Conservation (phyloP, 306 rosid species). For the Acacia confusa region DNA sequence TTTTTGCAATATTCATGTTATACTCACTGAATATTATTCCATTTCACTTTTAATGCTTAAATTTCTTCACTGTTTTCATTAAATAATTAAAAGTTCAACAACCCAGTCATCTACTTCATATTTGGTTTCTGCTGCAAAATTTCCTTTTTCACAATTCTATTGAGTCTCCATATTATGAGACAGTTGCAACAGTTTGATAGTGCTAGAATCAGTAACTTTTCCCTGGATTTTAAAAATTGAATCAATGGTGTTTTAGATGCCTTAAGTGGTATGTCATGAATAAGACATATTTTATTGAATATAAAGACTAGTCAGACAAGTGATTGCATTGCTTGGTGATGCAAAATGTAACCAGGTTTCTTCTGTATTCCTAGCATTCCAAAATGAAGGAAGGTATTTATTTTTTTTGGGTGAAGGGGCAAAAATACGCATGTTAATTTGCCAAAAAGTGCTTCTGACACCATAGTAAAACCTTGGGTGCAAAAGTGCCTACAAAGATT, state of each 20-base stretch:
- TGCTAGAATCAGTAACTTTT: not conserved
- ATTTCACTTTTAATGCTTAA: conserved; percentile 10
- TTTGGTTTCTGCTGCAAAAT: conserved; percentile 21
- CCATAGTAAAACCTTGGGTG: too few relatives aligned
- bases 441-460: too few relatives aligned
- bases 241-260: conserved; percentile 14
- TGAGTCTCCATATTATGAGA: conserved; percentile 23
- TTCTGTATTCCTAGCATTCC: not conserved
- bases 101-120: not conserved
- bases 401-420: not conserved
- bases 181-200: conserved; percentile 3
- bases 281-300: not conserved
- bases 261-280: not conserved
- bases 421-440: too few relatives aligned
- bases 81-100: not conserved
- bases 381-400: not conserved
- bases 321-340: not conserved
- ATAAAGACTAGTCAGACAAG: not conserved
- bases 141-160: not conserved
- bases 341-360: not conserved
- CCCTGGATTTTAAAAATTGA: not conserved
- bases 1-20: conserved; percentile 1
- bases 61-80: conserved; percentile 26
- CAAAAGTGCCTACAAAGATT: too few relatives aligned
- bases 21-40: conserved; percentile 6